Evolutionary conservation across 768 basidiomycete species (phyloP), one percentile per base, ranked within the genome.

Genomic region (Lanmaoa pseudosensibilis): DNA sequence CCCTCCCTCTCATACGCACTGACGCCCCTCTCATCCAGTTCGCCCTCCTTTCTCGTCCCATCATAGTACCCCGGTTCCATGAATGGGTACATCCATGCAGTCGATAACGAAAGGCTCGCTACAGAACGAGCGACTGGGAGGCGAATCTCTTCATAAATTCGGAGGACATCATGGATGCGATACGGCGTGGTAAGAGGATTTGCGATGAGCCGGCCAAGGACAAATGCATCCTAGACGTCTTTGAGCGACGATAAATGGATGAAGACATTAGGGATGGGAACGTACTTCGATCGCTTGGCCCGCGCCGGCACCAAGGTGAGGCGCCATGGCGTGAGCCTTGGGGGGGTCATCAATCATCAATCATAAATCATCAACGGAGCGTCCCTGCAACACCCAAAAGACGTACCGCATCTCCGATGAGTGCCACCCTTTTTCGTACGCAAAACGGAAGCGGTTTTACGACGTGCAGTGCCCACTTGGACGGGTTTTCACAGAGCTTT

Each of bases 401-500:
- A 58, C 73, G 46, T 48, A 79, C 78, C 16, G 83, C 76, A 60
- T 85, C 83, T 8, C 82, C 83, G 4, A 79, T 65, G 10, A 86
- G 70, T 7, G 75, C 76, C 0, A 83, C 76, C 6, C 72, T 67
- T 11, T 74, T 73, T 18, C 62, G 67, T 3, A 75, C 73, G 46
- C 72, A 80, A 5, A 71, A 72, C 0, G 75, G 72, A 10, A 83
- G 66, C 10, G 73, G 72, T 15, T 72, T 72, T 30, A 83, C 62
- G 32, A 69, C 69, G 49, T 79, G 76, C 33, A 83, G 61, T 4
- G 76, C 75, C 79, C 81, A 83, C 62, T 67, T 75, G 37, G 70
- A 73, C 1, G 75, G 70, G 6, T 66, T 63, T 12, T 73, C 67
- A 25, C 75, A 69, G 43, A 70, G 70, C 77, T 80, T 8, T 12